These are phyloP conservation scores for Coemansia biformis DNA, from an alignment of 192 early-diverging fungal species.

Conservation along the genomic window DNA sequence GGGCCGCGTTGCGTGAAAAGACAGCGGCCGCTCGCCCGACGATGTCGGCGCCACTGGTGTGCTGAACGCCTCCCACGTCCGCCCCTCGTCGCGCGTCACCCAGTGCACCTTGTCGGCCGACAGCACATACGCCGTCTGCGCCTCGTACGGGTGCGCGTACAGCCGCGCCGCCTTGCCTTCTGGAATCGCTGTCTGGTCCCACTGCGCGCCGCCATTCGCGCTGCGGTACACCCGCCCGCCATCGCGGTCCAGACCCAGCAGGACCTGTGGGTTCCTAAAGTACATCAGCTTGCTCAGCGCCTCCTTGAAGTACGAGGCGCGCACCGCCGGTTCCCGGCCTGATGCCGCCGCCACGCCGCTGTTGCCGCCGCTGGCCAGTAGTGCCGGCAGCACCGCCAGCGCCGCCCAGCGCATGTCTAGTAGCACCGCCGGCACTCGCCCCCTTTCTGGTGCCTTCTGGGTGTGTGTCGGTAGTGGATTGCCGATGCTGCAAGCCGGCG, in stretches of 20 bases:
- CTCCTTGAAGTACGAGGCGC: constrained; percentile 34
- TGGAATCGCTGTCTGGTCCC: constrained; percentile 51
- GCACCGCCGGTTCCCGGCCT: constrained; percentile 27
- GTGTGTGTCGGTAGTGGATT: neutral
- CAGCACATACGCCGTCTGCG: constrained; percentile 48
- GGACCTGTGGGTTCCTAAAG: constrained; percentile 30
- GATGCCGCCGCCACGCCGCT: constrained; percentile 5
- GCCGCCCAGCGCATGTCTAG: neutral
- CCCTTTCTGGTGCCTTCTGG: neutral
- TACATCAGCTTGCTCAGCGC: constrained; percentile 41
- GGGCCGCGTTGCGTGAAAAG: constrained; percentile 67
- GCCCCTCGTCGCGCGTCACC: constrained; percentile 48
- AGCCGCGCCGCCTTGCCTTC: constrained; percentile 46
- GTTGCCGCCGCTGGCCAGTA: neutral
- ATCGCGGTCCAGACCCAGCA: constrained; percentile 54
- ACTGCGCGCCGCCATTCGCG: constrained; percentile 60
- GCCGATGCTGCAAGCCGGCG: too few species aligned
- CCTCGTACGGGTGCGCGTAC: constrained; percentile 63
- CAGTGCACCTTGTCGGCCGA: constrained; percentile 32
- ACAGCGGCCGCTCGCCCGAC: constrained; percentile 39
- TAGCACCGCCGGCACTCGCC: too few species aligned
- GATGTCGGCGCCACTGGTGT: constrained; percentile 33
- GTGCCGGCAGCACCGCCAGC: constrained; percentile 7
- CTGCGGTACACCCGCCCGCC: constrained; percentile 57
- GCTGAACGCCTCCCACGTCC: constrained; percentile 40